Conservation (phyloP, 1,284 basidiomycete species). For the Psilocybe mexicana region DNA sequence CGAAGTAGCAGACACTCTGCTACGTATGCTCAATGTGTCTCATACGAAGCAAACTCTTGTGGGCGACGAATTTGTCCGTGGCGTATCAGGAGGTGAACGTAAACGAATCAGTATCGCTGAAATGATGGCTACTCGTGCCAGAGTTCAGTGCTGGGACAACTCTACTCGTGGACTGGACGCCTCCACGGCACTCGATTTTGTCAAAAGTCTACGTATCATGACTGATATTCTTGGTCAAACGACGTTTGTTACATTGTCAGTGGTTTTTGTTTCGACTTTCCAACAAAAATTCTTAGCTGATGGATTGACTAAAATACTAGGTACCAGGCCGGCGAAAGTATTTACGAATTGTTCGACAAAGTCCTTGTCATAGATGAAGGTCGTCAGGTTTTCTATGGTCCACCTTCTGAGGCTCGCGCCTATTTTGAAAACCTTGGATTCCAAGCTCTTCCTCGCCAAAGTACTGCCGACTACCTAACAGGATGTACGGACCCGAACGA, state of each 20-base stretch:
- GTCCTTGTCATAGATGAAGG: constrained; percentile 81
- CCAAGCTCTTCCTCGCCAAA: constrained; percentile 72
- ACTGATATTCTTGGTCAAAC: constrained; percentile 78
- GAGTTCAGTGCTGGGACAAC: constrained; percentile 83
- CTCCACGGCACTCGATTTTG: constrained; percentile 81
- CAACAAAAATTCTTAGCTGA: constrained; percentile 22
- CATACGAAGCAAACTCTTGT: constrained; percentile 80
- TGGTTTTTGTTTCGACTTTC: constrained; percentile 11
- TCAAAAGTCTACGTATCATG: constrained; percentile 71
- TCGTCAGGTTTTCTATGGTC: constrained; percentile 83
- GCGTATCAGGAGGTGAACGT: constrained; percentile 84
- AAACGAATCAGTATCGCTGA: constrained; percentile 89
- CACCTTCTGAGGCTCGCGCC: constrained; percentile 65
- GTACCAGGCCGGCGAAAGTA: constrained; percentile 82
- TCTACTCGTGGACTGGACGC: constrained; percentile 87
- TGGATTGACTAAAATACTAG: constrained; percentile 31
- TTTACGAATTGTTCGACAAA: constrained; percentile 81
- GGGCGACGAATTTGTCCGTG: constrained; percentile 83
- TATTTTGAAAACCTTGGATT: constrained; percentile 85
- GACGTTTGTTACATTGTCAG: constrained; percentile 75
- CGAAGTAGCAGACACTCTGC: constrained; percentile 60
- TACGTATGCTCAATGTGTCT: constrained; percentile 80
- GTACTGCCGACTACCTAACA: constrained; percentile 75
- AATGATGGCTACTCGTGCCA: constrained; percentile 79
- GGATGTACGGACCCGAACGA: constrained; percentile 85